phyloP scores from a whole-genome alignment of 352 stramenopile species.

The Pythium rhizo-oryzae region DNA sequence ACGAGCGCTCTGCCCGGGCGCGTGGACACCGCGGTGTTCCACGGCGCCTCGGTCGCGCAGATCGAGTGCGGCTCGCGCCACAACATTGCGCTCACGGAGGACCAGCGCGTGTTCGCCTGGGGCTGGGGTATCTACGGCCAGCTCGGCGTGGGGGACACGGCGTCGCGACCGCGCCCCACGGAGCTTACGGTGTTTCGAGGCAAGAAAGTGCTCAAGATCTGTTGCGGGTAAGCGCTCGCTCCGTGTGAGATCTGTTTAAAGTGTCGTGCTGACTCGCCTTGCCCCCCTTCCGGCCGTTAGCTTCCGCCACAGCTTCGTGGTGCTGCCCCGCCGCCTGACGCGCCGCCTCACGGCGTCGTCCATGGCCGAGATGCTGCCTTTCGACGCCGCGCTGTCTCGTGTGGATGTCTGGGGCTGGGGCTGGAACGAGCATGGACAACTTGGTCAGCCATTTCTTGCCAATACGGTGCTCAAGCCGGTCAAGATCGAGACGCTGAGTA shows the following conservation, averaged over 20 bases:
- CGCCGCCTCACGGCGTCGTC: constrained; percentile 26
- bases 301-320: constrained; percentile 38
- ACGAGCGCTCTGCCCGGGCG: constrained; percentile 20
- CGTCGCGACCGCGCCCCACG: constrained; percentile 29
- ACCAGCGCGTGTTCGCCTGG: constrained; percentile 38
- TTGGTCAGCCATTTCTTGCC: constrained; percentile 23
- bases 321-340: constrained; percentile 28
- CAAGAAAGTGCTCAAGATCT: constrained; percentile 36
- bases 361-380: constrained; percentile 11
- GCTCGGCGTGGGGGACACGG: constrained; percentile 36
- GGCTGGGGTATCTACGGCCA: constrained; percentile 52
- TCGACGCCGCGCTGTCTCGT: constrained; percentile 7
- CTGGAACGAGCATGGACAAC: constrained; percentile 48
- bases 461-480: constrained; percentile 26
- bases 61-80: constrained; percentile 48
- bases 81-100: constrained; percentile 34
- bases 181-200: constrained; percentile 32
- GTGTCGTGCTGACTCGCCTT: background rate
- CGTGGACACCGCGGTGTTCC: constrained; percentile 22
- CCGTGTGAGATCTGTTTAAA: background rate
- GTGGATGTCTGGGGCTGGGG: constrained; percentile 44
- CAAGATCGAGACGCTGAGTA: constrained; percentile 25
- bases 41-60: constrained; percentile 22
- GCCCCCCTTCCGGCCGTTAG: constrained; percentile 1
- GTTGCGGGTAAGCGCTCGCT: constrained; percentile 29